phyloP scores from a whole-genome alignment of 495 filamentous ascomycete genomes.

The Hypoxylon trugodes region DNA sequence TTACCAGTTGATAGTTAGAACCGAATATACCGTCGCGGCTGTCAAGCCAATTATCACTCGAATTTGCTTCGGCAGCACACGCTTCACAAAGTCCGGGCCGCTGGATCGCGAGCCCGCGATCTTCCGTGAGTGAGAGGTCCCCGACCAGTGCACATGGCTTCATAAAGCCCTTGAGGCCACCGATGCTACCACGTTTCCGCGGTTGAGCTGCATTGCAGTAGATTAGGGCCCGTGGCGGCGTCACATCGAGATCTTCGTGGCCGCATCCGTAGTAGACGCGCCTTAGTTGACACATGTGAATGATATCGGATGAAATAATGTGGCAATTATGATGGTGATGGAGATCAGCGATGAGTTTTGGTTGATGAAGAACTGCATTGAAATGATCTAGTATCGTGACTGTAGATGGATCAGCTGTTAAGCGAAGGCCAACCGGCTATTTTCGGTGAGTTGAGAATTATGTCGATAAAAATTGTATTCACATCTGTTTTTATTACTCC shows the following conservation, averaged over 20 bases:
- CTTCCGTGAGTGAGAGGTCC: background rate
- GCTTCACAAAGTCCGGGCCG: background rate
- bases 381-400: no score
- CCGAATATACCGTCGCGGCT: no score
- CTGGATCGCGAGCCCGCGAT: background rate
- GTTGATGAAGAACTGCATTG: no score
- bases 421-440: no score
- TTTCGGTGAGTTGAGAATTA: no score
- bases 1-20: no score
- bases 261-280: conserved; percentile 11
- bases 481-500: no score
- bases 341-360: background rate
- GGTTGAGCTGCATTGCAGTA: conserved; percentile 2
- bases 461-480: no score
- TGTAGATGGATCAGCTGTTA: no score
- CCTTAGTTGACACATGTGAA: conserved; percentile 6
- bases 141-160: background rate
- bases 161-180: background rate
- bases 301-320: background rate
- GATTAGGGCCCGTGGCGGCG: conserved; percentile 2
- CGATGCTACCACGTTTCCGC: background rate
- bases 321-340: background rate
- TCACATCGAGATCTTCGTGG: conserved; percentile 21
- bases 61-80: background rate
- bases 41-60: background rate